Evolutionary conservation across 441 rosid genomes (phyloP).

Genomic region (Adansonia grandidieri): DNA sequence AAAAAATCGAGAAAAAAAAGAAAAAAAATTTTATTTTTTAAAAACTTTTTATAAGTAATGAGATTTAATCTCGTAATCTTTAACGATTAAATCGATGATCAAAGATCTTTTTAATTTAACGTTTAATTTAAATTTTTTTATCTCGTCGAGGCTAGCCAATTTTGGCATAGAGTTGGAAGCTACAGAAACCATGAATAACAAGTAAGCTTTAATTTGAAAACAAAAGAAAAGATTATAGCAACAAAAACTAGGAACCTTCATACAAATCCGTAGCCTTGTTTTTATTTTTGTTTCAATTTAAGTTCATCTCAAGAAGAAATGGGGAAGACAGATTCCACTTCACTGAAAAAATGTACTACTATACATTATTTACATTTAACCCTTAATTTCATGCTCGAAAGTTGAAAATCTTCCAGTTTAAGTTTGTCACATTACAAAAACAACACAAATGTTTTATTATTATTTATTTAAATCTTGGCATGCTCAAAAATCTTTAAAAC

Average conservation of each 20-base stretch:
- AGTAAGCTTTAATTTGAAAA: background rate
- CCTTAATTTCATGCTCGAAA: background rate
- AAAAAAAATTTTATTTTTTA: no score
- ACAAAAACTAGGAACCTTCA: constrained; percentile 21
- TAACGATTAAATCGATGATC: no score
- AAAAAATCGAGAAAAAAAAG: no score
- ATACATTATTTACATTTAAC: no score
- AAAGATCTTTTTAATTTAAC: no score
- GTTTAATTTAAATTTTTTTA: no score
- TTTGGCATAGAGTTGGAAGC: background rate
- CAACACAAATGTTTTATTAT: background rate
- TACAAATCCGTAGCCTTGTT: background rate
- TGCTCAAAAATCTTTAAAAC: background rate
- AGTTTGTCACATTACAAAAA: constrained; percentile 16
- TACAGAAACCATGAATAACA: background rate
- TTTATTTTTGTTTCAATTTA: background rate
- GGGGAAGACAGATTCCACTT: background rate
- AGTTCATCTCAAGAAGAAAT: background rate
- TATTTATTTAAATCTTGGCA: background rate
- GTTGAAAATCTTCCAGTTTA: background rate
- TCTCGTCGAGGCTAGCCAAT: background rate
- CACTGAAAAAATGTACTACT: background rate
- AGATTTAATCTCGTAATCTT: no score
- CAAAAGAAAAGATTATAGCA: background rate
- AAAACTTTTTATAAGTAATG: no score